phyloP scores from a whole-genome alignment of 2,329 filamentous ascomycete species.

The Xylaria hypoxylon region DNA sequence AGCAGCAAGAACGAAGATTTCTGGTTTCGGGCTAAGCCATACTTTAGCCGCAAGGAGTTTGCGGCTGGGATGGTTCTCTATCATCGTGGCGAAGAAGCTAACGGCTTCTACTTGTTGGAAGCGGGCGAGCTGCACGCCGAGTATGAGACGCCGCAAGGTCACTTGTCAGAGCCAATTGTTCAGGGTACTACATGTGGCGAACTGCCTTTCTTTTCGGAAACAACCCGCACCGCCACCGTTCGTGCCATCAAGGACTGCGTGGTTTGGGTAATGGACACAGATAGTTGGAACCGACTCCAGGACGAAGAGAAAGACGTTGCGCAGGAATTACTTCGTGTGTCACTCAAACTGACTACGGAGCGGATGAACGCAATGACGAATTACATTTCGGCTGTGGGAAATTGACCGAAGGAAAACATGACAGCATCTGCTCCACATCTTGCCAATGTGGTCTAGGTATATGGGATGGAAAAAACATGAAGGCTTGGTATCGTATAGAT shows the following conservation, averaged over 20 bases:
- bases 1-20: constrained; percentile 92
- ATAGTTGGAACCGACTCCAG: constrained; percentile 79
- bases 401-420: constrained; percentile 42
- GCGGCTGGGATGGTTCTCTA: constrained; percentile 79
- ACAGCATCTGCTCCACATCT: not conserved
- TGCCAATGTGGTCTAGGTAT: not conserved
- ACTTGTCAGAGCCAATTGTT: constrained; percentile 90
- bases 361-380: constrained; percentile 79
- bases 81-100: constrained; percentile 77
- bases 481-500: constrained; percentile 2
- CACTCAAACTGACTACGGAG: constrained; percentile 94
- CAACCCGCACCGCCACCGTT: constrained; percentile 86
- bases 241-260: constrained; percentile 84
- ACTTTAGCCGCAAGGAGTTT: constrained; percentile 78
- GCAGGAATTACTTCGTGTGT: constrained; percentile 84
- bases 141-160: constrained; percentile 90
- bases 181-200: constrained; percentile 96
- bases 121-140: constrained; percentile 89
- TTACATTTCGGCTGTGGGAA: constrained; percentile 58
- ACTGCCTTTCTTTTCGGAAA: constrained; percentile 95
- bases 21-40: constrained; percentile 84
- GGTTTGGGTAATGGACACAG: constrained; percentile 81
- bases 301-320: constrained; percentile 80
- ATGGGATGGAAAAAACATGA: constrained; percentile 23
- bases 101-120: constrained; percentile 91